Percentiles rank a stretch among this genome's conserved stretches.
phyloP scores from a whole-genome alignment of 1,284 basidiomycete genomes.

The Malassezia japonica region DNA sequence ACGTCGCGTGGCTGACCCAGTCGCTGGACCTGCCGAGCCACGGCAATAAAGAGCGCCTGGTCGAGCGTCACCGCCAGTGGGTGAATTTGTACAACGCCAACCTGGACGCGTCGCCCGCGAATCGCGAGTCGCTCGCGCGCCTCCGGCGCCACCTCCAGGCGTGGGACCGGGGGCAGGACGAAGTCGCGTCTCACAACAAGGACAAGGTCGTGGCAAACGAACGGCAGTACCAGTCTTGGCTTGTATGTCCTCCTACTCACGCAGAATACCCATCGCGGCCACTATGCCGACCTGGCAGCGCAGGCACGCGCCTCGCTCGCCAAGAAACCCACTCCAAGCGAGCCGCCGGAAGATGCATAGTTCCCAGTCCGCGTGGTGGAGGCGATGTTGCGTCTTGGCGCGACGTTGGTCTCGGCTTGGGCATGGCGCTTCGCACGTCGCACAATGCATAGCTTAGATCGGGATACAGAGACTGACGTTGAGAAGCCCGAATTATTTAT shows the following conservation, averaged over 20 bases:
- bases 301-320: slow-evolving; percentile 7
- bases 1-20: neutral
- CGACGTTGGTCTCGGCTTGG: too few species aligned
- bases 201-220: neutral
- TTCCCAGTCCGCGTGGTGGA: too few species aligned
- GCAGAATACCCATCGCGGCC: slow-evolving; percentile 8
- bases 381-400: too few species aligned
- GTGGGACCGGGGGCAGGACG: slow-evolving; percentile 27
- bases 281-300: slow-evolving; percentile 8
- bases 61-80: slow-evolving; percentile 41
- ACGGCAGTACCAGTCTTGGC: slow-evolving; percentile 9
- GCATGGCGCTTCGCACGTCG: neutral
- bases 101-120: slow-evolving; percentile 32
- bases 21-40: slow-evolving; percentile 21
- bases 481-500: too few species aligned
- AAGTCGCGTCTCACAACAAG: neutral
- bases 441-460: neutral
- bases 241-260: slow-evolving; percentile 3
- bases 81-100: slow-evolving; percentile 45
- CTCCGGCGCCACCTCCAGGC: slow-evolving; percentile 26
- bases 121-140: slow-evolving; percentile 18
- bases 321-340: too few species aligned
- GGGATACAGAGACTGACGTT: too few species aligned
- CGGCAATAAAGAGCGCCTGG: slow-evolving; percentile 26
- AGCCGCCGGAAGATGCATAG: too few species aligned